These are phyloP conservation scores for Scedosporium apiospermum DNA, from an alignment of 2,329 filamentous ascomycete species.

Conservation along the genomic window DNA sequence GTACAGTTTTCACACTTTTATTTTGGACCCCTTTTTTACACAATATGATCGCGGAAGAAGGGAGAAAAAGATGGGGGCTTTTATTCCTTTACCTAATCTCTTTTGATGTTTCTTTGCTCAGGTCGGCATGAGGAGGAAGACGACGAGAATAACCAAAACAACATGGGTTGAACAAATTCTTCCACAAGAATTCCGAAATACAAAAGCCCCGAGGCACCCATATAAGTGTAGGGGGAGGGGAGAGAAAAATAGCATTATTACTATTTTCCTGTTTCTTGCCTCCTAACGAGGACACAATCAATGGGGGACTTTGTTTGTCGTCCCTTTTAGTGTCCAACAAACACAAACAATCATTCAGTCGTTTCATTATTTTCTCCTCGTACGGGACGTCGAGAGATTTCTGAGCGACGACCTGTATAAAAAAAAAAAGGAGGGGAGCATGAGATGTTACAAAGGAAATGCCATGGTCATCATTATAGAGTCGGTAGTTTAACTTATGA, in stretches of 20 bases:
- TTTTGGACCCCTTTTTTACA: neutral
- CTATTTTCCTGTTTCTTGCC: too few species aligned
- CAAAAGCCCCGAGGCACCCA: neutral
- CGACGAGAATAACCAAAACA: neutral
- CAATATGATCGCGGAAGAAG: neutral
- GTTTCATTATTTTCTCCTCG: too few species aligned
- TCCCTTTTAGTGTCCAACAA: too few species aligned
- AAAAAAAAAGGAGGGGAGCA: too few species aligned
- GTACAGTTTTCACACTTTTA: neutral
- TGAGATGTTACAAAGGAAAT: too few species aligned
- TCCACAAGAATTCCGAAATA: neutral
- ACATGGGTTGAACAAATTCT: neutral
- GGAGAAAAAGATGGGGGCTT: neutral
- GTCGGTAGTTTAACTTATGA: constrained; percentile 4
- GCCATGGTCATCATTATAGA: neutral
- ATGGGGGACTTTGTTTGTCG: too few species aligned
- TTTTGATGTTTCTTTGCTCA: neutral
- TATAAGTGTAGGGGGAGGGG: neutral
- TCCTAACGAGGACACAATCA: too few species aligned
- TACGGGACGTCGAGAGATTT: too few species aligned
- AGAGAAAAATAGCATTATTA: neutral
- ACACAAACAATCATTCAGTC: too few species aligned
- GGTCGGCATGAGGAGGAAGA: neutral
- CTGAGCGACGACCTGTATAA: too few species aligned
- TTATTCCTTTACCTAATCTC: constrained; percentile 1